Evolutionary conservation across 352 stramenopile genomes (phyloP).

Genomic region (Pythium phragmitis): DNA sequence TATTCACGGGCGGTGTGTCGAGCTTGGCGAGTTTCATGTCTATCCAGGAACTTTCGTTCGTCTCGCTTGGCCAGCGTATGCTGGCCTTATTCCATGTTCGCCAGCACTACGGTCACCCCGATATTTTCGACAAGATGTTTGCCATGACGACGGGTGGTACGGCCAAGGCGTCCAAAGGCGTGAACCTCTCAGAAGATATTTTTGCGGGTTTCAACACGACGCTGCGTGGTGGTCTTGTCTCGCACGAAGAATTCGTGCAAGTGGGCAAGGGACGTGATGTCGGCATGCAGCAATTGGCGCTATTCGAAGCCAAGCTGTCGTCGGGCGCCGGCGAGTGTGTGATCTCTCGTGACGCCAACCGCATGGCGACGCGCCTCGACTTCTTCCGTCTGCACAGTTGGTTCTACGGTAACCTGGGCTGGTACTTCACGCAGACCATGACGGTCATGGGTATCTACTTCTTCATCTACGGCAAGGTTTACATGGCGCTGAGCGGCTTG

Average conservation of each 20-base stretch:
- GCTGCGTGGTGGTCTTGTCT: constrained; percentile 66
- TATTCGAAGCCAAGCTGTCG: constrained; percentile 98
- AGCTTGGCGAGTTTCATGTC: constrained; percentile 87
- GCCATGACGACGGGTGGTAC: constrained; percentile 79
- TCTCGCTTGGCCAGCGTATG: constrained; percentile 83
- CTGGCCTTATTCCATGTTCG: constrained; percentile 72
- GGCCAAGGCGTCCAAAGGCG: constrained; percentile 78
- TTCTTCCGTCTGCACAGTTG: constrained; percentile 97
- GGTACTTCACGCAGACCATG: constrained; percentile 98
- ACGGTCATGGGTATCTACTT: constrained; percentile 98
- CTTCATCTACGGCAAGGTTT: constrained; percentile 97
- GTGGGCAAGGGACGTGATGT: constrained; percentile 98
- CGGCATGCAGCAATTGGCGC: constrained; percentile 97
- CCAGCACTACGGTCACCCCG: constrained; percentile 85
- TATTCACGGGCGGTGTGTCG: constrained; percentile 82
- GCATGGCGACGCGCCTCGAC: constrained; percentile 95
- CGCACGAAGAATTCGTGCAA: constrained; percentile 85
- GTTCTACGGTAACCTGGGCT: constrained; percentile 98
- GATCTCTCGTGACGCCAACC: constrained; percentile 95
- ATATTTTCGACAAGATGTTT: constrained; percentile 90
- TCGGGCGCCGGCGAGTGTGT: constrained; percentile 97
- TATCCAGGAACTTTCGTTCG: constrained; percentile 84
- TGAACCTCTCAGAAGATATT: constrained; percentile 90
- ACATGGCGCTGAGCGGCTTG: constrained; percentile 93
- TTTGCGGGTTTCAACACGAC: constrained; percentile 87